Percentiles rank a stretch among this genome's conserved stretches.
Conservation (phyloP, 2,329 filamentous ascomycete genomes). For the Trichoderma harzianum region DNA sequence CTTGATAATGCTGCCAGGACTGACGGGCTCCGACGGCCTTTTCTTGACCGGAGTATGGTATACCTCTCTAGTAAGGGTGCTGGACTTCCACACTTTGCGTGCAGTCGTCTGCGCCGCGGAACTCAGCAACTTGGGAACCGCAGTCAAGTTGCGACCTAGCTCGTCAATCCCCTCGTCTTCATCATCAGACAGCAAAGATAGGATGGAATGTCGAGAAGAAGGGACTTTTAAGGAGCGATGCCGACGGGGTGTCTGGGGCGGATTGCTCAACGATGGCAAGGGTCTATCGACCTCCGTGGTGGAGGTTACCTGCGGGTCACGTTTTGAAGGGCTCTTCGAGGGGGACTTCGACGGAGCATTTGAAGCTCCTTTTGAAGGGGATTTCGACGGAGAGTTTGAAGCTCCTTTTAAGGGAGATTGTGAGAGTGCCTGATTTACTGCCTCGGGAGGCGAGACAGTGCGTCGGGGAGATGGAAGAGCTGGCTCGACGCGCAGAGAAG, state of each 20-base stretch:
- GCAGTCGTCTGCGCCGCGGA: slow-evolving; percentile 22
- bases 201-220: slow-evolving; percentile 36
- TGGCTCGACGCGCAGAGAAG: background rate
- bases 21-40: slow-evolving; percentile 22
- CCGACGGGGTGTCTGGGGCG: slow-evolving; percentile 28
- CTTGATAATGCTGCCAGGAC: slow-evolving; percentile 31
- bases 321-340: slow-evolving; percentile 11
- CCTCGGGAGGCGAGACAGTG: background rate
- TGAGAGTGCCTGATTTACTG: background rate
- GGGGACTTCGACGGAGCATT: background rate
- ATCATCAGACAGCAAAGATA: slow-evolving; percentile 42
- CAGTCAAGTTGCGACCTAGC: slow-evolving; percentile 22
- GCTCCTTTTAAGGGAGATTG: background rate
- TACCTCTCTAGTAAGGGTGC: slow-evolving; percentile 29
- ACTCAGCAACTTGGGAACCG: slow-evolving; percentile 19
- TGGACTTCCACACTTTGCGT: slow-evolving; percentile 30
- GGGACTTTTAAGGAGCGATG: slow-evolving; percentile 26
- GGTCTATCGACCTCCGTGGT: background rate
- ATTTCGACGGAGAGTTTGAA: background rate
- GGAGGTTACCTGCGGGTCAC: slow-evolving; percentile 4
- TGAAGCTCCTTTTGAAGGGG: background rate
- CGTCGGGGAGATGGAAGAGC: slow-evolving; percentile 5
- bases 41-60: slow-evolving; percentile 28
- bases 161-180: slow-evolving; percentile 35
- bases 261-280: slow-evolving; percentile 18